phyloP scores from a whole-genome alignment of 2,329 filamentous ascomycete genomes.

The Pestalotiopsis sp. region DNA sequence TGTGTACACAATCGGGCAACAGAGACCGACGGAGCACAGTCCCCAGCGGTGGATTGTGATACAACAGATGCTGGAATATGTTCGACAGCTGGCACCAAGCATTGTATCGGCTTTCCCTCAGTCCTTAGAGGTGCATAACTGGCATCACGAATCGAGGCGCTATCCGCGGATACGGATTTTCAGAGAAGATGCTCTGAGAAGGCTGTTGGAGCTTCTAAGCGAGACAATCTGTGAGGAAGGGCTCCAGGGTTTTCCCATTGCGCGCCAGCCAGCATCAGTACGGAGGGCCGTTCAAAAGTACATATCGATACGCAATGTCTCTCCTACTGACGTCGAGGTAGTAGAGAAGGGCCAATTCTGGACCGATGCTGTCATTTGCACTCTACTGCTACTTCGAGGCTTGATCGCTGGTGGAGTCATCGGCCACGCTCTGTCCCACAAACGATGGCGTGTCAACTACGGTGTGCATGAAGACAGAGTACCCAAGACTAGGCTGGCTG shows the following conservation, averaged over 20 bases:
- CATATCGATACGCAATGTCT: conserved; percentile 39
- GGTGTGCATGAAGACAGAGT: conserved; percentile 46
- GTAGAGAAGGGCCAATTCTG: conserved; percentile 43
- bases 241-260: conserved; percentile 41
- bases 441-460: conserved; percentile 68
- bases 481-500: conserved; percentile 48
- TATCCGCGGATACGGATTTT: conserved; percentile 56
- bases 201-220: conserved; percentile 36
- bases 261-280: conserved; percentile 30
- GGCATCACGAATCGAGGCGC: conserved; percentile 22
- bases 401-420: conserved; percentile 59
- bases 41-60: conserved; percentile 59
- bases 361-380: conserved; percentile 29
- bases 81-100: conserved; percentile 32
- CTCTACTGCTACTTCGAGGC: conserved; percentile 53
- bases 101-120: conserved; percentile 21
- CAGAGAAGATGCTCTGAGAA: conserved; percentile 25
- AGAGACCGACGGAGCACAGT: conserved; percentile 50
- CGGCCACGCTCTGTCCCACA: conserved; percentile 52
- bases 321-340: conserved; percentile 25
- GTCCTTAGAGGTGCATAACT: conserved; percentile 43
- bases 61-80: conserved; percentile 51
- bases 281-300: conserved; percentile 41
- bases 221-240: conserved; percentile 44
- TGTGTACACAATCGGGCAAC: conserved; percentile 62